Base-by-base conservation (phyloP, 257 asterid genomes). In the Nicotiana obtusifolia region DNA sequence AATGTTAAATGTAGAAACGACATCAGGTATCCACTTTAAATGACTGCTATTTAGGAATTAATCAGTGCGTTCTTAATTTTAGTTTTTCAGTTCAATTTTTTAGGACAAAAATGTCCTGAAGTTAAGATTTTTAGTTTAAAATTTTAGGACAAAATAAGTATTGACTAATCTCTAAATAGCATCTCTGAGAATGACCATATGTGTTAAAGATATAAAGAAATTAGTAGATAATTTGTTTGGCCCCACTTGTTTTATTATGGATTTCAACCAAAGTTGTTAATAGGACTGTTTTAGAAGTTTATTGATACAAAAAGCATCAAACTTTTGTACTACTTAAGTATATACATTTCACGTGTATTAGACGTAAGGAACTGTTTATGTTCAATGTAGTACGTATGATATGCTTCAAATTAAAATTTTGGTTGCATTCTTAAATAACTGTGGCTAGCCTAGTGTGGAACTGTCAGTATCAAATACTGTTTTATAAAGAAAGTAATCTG, bases 131-230 rank as follows among this genome's bases (percentile, higher is more conserved):
- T 26, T 26, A 26, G 28, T 26, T 26, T 26, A 26, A 26, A 26
- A 26, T 26, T 26, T 26, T 1, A 26, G 28, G 28, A 26, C 28
- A 26, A 26, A 26, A 26, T 1, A 26, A 26, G 28, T 26, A 26
- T 1, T 26, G 1, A 26, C 28, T 26, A 26, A 26, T 26, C 28
- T 26, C 28, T 26, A 26, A 26, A 26, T 26, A 26, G 1, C 28
- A 26, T 26, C 28, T 1, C 28, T 26, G 1, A 26, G 1, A 26
- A 26, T 26, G 28, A 26, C 28, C 1, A 26, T 26, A n/a, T n/a
- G n/a, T 35, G 44, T 37, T 82, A 76, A 83, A 86, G 84, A 88
- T 84, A 77, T 76, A 87, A 87, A 88, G 89, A 88, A 88, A 82
- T 56, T 84, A 87, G 87, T 87, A 85, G 10, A 64, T 67, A 86